phyloP scores from a whole-genome alignment of 1,284 basidiomycete species.

The Butyriboletus regius region DNA sequence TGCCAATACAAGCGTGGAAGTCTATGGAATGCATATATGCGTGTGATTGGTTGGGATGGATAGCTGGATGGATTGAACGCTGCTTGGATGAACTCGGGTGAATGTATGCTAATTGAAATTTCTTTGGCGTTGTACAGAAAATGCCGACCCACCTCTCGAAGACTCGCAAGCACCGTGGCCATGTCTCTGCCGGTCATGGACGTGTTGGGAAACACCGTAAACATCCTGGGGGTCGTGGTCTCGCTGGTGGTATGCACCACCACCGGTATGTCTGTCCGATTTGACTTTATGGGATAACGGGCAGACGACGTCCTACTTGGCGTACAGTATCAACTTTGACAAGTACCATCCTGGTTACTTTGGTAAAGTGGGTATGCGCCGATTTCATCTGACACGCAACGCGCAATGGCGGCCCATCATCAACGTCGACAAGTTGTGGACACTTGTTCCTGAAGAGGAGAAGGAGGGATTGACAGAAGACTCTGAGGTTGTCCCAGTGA shows the following conservation, averaged over 20 bases:
- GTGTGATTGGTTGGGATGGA: conserved; percentile 29
- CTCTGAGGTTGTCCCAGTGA: conserved; percentile 80
- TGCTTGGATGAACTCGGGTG: conserved; percentile 30
- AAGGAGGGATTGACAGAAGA: conserved; percentile 62
- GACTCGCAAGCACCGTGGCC: conserved; percentile 96
- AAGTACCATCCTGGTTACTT: conserved; percentile 99
- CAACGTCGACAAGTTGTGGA: conserved; percentile 94
- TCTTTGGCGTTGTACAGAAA: conserved; percentile 39
- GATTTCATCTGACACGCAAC: conserved; percentile 94
- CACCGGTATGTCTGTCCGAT: conserved; percentile 65
- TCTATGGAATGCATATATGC: conserved; percentile 30
- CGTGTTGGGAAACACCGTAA: conserved; percentile 99
- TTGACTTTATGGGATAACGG: not conserved
- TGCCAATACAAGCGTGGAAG: conserved; percentile 5
- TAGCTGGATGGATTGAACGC: conserved; percentile 42
- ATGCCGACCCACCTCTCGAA: conserved; percentile 95
- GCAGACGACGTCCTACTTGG: not conserved
- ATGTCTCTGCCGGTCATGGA: conserved; percentile 98
- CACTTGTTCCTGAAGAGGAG: conserved; percentile 69
- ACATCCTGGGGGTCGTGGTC: conserved; percentile 99
- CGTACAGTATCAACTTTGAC: conserved; percentile 72
- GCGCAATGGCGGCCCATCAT: conserved; percentile 85
- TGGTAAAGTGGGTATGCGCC: conserved; percentile 98
- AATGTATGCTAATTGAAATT: conserved; percentile 18
- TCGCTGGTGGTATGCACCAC: conserved; percentile 99